Evolutionary conservation across 306 rosid genomes (phyloP), one percentile per base, ranked within the genome.

Genomic region (Sophora flavescens): DNA sequence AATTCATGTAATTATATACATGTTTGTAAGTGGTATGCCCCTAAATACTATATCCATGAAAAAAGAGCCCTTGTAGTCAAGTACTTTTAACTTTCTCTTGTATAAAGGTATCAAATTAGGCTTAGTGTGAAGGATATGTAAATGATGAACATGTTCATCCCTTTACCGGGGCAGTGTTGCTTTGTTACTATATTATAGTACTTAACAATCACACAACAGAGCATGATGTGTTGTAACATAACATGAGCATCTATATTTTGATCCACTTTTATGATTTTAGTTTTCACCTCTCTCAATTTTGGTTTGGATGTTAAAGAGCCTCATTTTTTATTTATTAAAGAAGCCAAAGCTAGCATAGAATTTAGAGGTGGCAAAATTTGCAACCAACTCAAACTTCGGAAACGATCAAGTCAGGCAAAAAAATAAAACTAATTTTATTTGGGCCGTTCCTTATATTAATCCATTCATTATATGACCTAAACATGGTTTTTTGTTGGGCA

Each of bases 11-110:
- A 35, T 64, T 64, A 6, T 64, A 6, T 53, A 33, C 61, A 15
- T 64, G 13, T 6, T 72, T 63, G 65, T 28, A 76, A 41, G 59
- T 52, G 54, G 63, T 45, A 74, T 42, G 51, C 78, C 48, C 44
- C 36, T 22, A 59, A 59, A 63, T 62, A 67, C 15, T 22, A 22
- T 63, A 15, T 38, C 36, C 16, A 51, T 42, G 68, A 3, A 6
- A 39, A 36, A n/a, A 42, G 39, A 8, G 51, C 57, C 6, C 1
- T n/a, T 6, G 6, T 44, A 33, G 28, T 51, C 39, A 38, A 38
- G 54, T 64, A 64, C 32, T 64, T 72, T 30, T 30, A 30, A 30
- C 32, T 30, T 2, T 30, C 32, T 30, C 32, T 30, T 30, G 32
- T 30, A 30, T 0, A 30, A 30, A 30, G 32, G 2, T 1, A 30